Base-by-base conservation (phyloP, 2,329 filamentous ascomycete genomes). In the Hypomyces rosellus region DNA sequence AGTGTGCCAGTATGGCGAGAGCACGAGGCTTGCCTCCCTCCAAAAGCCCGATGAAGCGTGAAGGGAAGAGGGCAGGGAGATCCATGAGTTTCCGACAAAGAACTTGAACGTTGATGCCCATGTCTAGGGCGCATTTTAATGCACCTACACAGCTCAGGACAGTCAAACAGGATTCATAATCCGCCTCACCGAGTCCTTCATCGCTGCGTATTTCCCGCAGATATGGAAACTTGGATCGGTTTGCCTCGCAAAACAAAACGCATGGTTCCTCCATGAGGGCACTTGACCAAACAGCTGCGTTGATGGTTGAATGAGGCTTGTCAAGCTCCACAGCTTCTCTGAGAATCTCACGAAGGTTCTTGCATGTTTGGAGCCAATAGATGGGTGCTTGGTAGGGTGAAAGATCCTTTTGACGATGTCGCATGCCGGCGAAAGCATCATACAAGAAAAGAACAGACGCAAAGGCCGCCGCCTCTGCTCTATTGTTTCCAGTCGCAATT, bases 351-450 rank as follows among this genome's bases (percentile, higher is more conserved):
- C 54, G 54, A 30, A 61, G 55, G 25, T 55, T 56, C 13, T 57
- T 55, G 15, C 54, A 57, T n/a, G 61, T 51, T 9, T 58, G 51
- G 3, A 63, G 53, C 60, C 59, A 62, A 30, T 59, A 57, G 16
- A 53, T 48, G 8, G 60, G 61, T 1, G 61, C 55, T 13, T 57
- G 48, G 43, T 62, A 63, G 1, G 55, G 55, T 13, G 52, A 36
- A n/a, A 60, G 39, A 2, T 30, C 25, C 6, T 30, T 30, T n/a
- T 46, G 40, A 1, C 57, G 55, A 4, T 56, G 50, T 4, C 54
- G 54, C 36, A 60, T 40, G 34, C 48, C 50, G 1, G 57, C 54
- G 45, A 62, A 55, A 1, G 59, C 50, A 38, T 62, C 57, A 16
- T 60, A 42, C 5, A 58, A 56, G 4, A 61, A 47, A 3, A 61